phyloP scores from a whole-genome alignment of 345 rosid genomes.

The Toxicodendron radicans region DNA sequence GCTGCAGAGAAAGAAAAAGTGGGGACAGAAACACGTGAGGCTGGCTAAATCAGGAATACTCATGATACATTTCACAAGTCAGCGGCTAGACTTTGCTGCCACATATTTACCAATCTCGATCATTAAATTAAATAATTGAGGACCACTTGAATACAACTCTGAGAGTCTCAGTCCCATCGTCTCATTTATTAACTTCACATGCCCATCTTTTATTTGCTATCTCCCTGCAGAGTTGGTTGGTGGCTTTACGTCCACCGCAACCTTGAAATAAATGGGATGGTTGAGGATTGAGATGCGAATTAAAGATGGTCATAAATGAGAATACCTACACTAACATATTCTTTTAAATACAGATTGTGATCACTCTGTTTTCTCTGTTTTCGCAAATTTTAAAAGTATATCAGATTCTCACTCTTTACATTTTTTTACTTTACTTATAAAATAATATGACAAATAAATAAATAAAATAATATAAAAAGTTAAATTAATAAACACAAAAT shows the following conservation, averaged over 20 bases:
- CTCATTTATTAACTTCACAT: conserved; percentile 38
- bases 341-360: conserved; percentile 18
- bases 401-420: neutral
- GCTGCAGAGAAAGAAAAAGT: neutral
- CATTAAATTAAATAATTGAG: no score
- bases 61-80: neutral
- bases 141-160: no score
- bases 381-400: neutral
- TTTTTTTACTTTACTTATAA: no score
- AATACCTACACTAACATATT: neutral
- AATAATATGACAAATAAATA: no score
- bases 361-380: neutral
- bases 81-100: neutral
- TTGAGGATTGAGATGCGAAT: conserved; percentile 14
- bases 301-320: conserved; percentile 29
- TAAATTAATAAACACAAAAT: no score
- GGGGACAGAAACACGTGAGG: neutral
- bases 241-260: conserved; percentile 15
- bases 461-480: no score
- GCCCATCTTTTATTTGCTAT: conserved; percentile 5
- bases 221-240: neutral
- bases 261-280: neutral
- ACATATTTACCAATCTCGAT: no score
- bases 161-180: neutral
- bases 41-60: neutral